phyloP scores from a whole-genome alignment of 169 alveolate genomes.

The Cryptosporidium xiaoi region DNA sequence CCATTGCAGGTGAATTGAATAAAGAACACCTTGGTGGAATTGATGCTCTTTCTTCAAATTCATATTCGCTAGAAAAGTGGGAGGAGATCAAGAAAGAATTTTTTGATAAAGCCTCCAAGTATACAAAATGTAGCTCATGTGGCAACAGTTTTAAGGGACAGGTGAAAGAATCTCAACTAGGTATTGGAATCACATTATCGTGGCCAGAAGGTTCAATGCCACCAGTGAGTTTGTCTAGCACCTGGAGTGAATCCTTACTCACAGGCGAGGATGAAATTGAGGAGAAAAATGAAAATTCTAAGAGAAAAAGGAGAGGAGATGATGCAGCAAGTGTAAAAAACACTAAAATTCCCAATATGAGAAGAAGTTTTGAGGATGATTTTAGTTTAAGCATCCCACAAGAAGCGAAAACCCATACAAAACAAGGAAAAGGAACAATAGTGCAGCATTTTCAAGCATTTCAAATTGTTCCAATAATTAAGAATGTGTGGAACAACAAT shows the following conservation, averaged over 20 bases:
- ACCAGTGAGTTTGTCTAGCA: constrained; percentile 73
- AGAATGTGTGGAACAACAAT: constrained; percentile 81
- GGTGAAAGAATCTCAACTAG: constrained; percentile 67
- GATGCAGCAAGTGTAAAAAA: not conserved
- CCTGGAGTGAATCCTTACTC: constrained; percentile 33
- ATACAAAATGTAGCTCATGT: constrained; percentile 67
- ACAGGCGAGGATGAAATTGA: constrained; percentile 36
- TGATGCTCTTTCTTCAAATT: constrained; percentile 75
- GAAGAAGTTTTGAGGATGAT: constrained; percentile 54
- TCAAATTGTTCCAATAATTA: constrained; percentile 83
- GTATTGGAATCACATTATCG: constrained; percentile 66
- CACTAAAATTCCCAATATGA: constrained; percentile 29
- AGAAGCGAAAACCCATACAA: constrained; percentile 76
- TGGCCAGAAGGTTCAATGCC: constrained; percentile 69
- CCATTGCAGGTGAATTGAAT: constrained; percentile 60
- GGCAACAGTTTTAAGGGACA: constrained; percentile 54
- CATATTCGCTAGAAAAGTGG: constrained; percentile 59
- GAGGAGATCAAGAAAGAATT: constrained; percentile 66
- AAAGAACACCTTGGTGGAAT: constrained; percentile 10
- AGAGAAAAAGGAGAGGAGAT: constrained; percentile 23
- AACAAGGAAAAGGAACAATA: constrained; percentile 80
- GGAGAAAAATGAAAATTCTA: constrained; percentile 14
- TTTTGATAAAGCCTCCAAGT: constrained; percentile 37
- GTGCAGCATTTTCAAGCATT: constrained; percentile 84
- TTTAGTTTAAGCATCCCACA: constrained; percentile 60